Conservation (phyloP, 306 rosid genomes). For the Cicer yamashitae region DNA sequence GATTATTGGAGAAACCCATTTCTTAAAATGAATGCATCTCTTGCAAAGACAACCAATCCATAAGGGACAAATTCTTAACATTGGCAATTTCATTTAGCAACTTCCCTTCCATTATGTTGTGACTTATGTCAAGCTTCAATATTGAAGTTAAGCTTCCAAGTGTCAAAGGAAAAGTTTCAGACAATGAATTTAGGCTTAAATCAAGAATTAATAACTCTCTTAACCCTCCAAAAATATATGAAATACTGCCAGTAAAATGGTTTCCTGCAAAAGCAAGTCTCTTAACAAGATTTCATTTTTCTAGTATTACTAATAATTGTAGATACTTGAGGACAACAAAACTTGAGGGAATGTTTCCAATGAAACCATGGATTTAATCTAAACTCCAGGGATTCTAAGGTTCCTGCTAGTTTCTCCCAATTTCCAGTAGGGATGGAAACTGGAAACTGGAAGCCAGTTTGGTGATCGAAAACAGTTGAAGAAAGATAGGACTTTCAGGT, state of each 20-base stretch:
- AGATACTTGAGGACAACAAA: conserved; percentile 71
- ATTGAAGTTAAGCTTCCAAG: conserved; percentile 65
- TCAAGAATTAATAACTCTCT: conserved; percentile 71
- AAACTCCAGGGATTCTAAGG: conserved; percentile 77
- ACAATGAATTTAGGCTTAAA: conserved; percentile 62
- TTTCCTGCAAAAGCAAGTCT: conserved; percentile 74
- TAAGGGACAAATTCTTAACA: conserved; percentile 67
- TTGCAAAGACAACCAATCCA: conserved; percentile 72
- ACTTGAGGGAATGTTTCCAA: conserved; percentile 63
- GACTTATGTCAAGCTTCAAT: conserved; percentile 83
- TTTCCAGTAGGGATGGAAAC: conserved; percentile 58
- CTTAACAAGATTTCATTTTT: conserved; percentile 60
- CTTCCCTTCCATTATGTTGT: conserved; percentile 66
- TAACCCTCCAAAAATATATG: conserved; percentile 55
- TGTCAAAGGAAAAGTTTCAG: conserved; percentile 41
- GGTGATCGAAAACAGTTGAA: conserved; percentile 73
- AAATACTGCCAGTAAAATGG: conserved; percentile 62
- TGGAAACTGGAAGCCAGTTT: conserved; percentile 49
- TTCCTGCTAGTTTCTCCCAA: conserved; percentile 72
- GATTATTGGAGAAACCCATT: conserved; percentile 76
- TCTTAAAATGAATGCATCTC: conserved; percentile 67
- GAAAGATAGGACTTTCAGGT: conserved; percentile 71
- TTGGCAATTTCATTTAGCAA: conserved; percentile 51
- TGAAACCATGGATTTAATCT: conserved; percentile 70
- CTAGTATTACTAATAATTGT: conserved; percentile 67